These are phyloP conservation scores for Dactylellina cionopaga DNA, from an alignment of 2,329 filamentous ascomycete species.

Conservation along the genomic window DNA sequence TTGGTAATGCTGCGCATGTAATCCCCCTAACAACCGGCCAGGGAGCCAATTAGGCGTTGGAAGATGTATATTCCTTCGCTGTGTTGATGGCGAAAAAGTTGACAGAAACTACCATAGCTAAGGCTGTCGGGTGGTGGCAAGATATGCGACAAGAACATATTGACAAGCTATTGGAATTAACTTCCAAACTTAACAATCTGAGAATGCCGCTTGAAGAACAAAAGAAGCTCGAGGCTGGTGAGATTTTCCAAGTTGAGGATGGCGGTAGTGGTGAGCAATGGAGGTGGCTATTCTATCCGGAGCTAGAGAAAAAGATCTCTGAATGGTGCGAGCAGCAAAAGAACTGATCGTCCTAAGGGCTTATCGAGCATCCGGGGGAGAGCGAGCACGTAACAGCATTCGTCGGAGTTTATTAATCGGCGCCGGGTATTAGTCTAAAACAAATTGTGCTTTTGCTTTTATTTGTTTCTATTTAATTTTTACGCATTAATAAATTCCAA, in stretches of 20 bases:
- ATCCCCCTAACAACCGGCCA: slow-evolving; percentile 65
- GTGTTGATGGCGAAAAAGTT: slow-evolving; percentile 59
- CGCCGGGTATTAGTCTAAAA: no score
- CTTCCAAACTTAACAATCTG: slow-evolving; percentile 64
- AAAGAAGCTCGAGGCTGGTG: slow-evolving; percentile 53
- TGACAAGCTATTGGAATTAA: slow-evolving; percentile 65
- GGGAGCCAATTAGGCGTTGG: slow-evolving; percentile 65
- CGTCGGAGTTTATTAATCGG: no score
- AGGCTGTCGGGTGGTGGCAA: slow-evolving; percentile 64
- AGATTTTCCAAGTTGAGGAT: slow-evolving; percentile 25
- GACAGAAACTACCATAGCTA: slow-evolving; percentile 55
- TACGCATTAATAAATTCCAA: no score
- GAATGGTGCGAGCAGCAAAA: slow-evolving; percentile 4
- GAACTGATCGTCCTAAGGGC: no score
- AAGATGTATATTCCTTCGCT: slow-evolving; percentile 65
- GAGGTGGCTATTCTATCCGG: slow-evolving; percentile 15
- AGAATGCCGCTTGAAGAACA: slow-evolving; percentile 61
- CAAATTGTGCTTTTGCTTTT: no score
- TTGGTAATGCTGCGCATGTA: slow-evolving; percentile 66
- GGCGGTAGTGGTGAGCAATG: slow-evolving; percentile 53
- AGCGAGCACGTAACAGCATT: no score
- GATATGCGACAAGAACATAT: slow-evolving; percentile 64
- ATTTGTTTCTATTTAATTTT: no score
- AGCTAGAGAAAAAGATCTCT: slow-evolving; percentile 12
- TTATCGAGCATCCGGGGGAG: no score